Conservation (phyloP, 345 rosid species). For the Boechera divaricarpa region DNA sequence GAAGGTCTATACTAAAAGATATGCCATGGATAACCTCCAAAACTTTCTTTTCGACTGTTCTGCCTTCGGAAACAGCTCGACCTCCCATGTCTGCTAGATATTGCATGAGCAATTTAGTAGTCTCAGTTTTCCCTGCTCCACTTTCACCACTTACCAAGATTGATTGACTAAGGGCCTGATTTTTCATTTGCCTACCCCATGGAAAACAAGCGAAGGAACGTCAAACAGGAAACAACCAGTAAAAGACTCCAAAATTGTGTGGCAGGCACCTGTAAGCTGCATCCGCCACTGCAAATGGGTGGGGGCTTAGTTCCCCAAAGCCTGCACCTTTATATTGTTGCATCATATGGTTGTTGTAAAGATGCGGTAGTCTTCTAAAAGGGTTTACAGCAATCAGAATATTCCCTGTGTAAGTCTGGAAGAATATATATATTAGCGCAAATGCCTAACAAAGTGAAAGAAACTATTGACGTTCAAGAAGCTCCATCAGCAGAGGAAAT, state of each 20-base stretch:
- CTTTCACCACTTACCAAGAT: slow-evolving; percentile 99
- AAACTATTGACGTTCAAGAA: slow-evolving; percentile 22
- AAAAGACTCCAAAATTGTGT: slow-evolving; percentile 25
- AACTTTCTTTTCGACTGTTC: slow-evolving; percentile 95
- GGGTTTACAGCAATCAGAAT: slow-evolving; percentile 99
- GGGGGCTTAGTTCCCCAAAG: slow-evolving; percentile 97
- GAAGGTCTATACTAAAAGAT: slow-evolving; percentile 23
- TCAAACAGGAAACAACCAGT: slow-evolving; percentile 27
- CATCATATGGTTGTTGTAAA: slow-evolving; percentile 94
- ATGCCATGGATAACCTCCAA: slow-evolving; percentile 68
- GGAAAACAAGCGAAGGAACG: slow-evolving; percentile 26
- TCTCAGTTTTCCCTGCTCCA: slow-evolving; percentile 99
- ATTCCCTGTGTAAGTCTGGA: slow-evolving; percentile 92
- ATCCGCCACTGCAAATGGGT: slow-evolving; percentile 99
- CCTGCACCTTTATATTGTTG: slow-evolving; percentile 93
- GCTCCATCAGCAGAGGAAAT: not conserved
- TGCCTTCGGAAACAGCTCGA: slow-evolving; percentile 92
- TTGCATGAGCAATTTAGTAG: slow-evolving; percentile 92
- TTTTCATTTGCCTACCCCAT: slow-evolving; percentile 73
- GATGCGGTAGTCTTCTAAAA: slow-evolving; percentile 89
- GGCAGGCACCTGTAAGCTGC: slow-evolving; percentile 80
- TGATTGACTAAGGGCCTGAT: slow-evolving; percentile 86
- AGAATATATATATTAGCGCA: slow-evolving; percentile 22
- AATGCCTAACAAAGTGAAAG: slow-evolving; percentile 25
- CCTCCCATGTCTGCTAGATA: slow-evolving; percentile 99